A percentile compares a stretch with the other conserved stretches of the same genome.
These are phyloP conservation scores for Emergomyces africanus DNA, from an alignment of 2,329 filamentous ascomycete genomes.

Conservation along the genomic window DNA sequence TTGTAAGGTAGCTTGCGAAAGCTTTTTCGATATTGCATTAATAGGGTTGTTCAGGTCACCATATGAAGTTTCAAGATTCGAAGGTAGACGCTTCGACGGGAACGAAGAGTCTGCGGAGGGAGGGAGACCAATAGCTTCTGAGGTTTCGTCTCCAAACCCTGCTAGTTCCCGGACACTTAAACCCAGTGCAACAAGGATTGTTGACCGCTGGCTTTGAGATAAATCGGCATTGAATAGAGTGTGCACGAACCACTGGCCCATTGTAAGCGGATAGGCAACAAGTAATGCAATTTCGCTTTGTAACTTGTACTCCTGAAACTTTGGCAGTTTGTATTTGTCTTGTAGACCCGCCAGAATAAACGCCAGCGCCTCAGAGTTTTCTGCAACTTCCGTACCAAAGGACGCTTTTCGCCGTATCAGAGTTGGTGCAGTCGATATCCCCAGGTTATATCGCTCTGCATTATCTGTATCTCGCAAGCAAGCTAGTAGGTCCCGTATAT, in stretches of 20 bases:
- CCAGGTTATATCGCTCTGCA: conserved; percentile 72
- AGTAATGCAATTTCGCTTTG: conserved; percentile 74
- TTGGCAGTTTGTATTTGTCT: conserved; percentile 69
- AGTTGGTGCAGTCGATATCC: conserved; percentile 59
- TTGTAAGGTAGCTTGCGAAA: conserved; percentile 62
- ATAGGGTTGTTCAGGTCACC: conserved; percentile 40
- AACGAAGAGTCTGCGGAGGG: conserved; percentile 42
- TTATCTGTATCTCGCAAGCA: conserved; percentile 71
- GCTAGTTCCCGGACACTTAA: conserved; percentile 74
- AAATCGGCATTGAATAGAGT: conserved; percentile 89
- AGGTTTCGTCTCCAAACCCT: conserved; percentile 51
- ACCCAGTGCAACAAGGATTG: conserved; percentile 69
- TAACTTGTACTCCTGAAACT: conserved; percentile 62
- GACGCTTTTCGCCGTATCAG: conserved; percentile 80
- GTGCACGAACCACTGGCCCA: conserved; percentile 73
- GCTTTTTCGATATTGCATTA: conserved; percentile 51
- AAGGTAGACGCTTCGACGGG: conserved; percentile 67
- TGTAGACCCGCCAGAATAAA: conserved; percentile 65
- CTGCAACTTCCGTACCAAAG: conserved; percentile 76
- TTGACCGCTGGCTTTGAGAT: conserved; percentile 70
- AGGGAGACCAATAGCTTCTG: conserved; percentile 23
- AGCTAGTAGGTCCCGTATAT: conserved; percentile 70
- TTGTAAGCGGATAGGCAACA: conserved; percentile 58
- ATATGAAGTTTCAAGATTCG: conserved; percentile 61
- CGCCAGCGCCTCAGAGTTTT: conserved; percentile 72